Evolutionary conservation across 2,329 filamentous ascomycete genomes (phyloP), one percentile per base, ranked within the genome.

Genomic region (Blastomyces gilchristii): DNA sequence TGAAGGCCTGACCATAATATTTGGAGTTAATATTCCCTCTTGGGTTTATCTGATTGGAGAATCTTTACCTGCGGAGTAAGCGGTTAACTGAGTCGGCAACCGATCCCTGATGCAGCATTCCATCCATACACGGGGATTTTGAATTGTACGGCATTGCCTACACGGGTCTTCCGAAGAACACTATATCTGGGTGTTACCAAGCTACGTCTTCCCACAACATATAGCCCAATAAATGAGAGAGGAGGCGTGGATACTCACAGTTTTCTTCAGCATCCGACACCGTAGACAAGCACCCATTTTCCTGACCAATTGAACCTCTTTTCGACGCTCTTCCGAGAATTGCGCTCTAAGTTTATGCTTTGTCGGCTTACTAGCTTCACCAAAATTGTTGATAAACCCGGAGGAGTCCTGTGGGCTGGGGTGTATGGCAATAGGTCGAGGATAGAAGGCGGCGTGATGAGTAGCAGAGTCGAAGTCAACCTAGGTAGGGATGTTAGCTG

Each of bases 231-330:
- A 37, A 49, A n/a, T 1, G 45, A 25, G 22, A 50, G 3, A 22
- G 11, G 12, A 61, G 47, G 22, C 1, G 18, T 18, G 16, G 16
- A 43, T 58, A 50, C 72, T 65, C 74, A 78, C 76, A 47, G 83
- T 81, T 68, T 86, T 86, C 73, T 85, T 86, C 31, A 86, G 74
- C 83, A 86, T 85, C 16, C 83, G 81, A 69, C 84, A 86, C 43
- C 84, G 80, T 65, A 86, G 81, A 68, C 84, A 86, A 8, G 84
- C 84, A 14, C 84, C 84, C 61, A 80, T 77, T 70, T 85, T 85
- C 31, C 84, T 78, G 43, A 85, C 81, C 65, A 83, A 79, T 65
- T 83, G 81, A 1, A 86, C 83, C 68, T 86, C 82, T 65, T 83
- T 81, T 43, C 84, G 79, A 64, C 83, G 75, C 28, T 78, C 76